Evolutionary conservation across 1,284 basidiomycete species (phyloP).

Genomic region (Naganishia liquefaciens): DNA sequence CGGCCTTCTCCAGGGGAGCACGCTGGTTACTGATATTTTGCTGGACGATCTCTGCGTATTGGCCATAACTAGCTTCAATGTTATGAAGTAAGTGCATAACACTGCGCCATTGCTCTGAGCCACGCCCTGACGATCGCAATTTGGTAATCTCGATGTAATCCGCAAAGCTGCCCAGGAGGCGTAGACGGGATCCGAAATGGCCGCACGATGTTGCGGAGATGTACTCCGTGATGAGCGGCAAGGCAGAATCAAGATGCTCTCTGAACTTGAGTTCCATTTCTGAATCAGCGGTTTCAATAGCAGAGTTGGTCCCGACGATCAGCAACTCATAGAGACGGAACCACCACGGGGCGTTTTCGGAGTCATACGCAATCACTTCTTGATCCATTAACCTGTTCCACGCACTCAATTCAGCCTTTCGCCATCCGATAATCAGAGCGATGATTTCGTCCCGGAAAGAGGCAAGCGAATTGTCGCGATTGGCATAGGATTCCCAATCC

Average conservation of each 20-base stretch:
- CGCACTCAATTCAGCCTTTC: constrained; percentile 80
- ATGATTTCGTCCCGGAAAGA: constrained; percentile 68
- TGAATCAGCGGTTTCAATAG: constrained; percentile 51
- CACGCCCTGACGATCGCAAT: constrained; percentile 23
- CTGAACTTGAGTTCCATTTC: constrained; percentile 49
- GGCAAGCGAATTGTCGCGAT: constrained; percentile 78
- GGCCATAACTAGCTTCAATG: constrained; percentile 66
- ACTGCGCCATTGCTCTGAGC: constrained; percentile 54
- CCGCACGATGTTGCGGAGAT: constrained; percentile 77
- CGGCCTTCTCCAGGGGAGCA: constrained; percentile 71
- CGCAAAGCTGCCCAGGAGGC: constrained; percentile 71
- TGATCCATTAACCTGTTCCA: constrained; percentile 82
- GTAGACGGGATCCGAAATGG: constrained; percentile 72
- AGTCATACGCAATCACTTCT: constrained; percentile 65
- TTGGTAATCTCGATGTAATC: constrained; percentile 56
- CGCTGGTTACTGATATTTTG: constrained; percentile 65
- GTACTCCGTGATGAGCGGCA: constrained; percentile 81
- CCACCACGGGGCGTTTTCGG: constrained; percentile 80
- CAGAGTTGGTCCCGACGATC: constrained; percentile 65
- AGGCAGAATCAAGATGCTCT: constrained; percentile 66
- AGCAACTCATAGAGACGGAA: constrained; percentile 84
- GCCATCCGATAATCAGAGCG: constrained; percentile 82
- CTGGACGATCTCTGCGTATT: constrained; percentile 63
- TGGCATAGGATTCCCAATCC: constrained; percentile 96
- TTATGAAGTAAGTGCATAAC: constrained; percentile 67